These are phyloP conservation scores for Ochetophila trinervis DNA, from an alignment of 306 rosid genomes.

Conservation along the genomic window DNA sequence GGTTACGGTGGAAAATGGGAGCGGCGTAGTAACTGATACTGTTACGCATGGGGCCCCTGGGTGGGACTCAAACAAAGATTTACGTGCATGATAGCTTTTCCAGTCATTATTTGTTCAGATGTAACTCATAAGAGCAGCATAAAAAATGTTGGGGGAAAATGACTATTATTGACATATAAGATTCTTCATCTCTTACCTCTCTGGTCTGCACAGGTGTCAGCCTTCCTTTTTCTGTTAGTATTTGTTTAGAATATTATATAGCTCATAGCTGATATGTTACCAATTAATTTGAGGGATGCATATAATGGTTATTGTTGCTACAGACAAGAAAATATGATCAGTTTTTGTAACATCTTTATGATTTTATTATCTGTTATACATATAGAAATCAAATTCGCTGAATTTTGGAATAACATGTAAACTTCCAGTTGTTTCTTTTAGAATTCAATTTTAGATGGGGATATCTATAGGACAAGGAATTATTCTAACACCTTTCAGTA, in stretches of 20 bases:
- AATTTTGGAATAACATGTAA: constrained; percentile 17
- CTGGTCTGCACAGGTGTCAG: constrained; percentile 24
- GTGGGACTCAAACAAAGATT: constrained; percentile 66
- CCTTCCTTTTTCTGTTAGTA: constrained; percentile 15
- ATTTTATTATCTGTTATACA: constrained; percentile 29
- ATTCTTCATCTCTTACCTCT: constrained; percentile 25
- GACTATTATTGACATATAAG: constrained; percentile 34
- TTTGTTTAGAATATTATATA: constrained; percentile 30
- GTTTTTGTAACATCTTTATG: constrained; percentile 20
- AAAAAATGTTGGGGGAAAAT: constrained; percentile 9
- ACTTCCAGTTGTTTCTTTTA: neutral
- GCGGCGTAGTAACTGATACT: constrained; percentile 34
- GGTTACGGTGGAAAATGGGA: constrained; percentile 53
- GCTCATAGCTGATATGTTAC: constrained; percentile 30
- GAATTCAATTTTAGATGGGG: too few relatives aligned
- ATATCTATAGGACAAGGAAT: too few relatives aligned
- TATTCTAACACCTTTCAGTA: too few relatives aligned
- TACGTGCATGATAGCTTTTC: constrained; percentile 34
- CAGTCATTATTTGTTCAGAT: neutral
- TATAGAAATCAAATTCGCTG: constrained; percentile 18
- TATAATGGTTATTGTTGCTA: constrained; percentile 17
- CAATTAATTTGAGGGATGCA: too few relatives aligned
- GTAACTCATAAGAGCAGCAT: constrained; percentile 13
- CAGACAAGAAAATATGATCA: constrained; percentile 27
- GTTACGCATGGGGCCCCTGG: constrained; percentile 41